Base-by-base conservation (phyloP, 768 basidiomycete genomes). In the Tricholoma bakamatsutake region DNA sequence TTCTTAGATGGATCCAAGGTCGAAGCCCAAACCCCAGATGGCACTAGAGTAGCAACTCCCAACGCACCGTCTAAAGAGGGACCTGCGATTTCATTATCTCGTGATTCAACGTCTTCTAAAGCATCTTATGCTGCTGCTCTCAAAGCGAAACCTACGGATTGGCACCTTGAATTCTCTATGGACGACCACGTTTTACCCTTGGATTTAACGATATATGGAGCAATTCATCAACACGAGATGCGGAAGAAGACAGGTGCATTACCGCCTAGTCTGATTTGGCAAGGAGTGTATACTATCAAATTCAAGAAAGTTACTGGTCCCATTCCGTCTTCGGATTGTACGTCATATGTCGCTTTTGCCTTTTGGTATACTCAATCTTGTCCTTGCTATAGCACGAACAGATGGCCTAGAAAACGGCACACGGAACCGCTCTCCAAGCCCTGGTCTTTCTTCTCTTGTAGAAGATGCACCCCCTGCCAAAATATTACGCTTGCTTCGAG, bases 81-180 rank as follows among this genome's bases (percentile, higher is more conserved):
- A 11, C 57, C 72, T 12, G 66, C 73, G 2, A 59, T 66, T 46
- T 60, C 68, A 13, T 63, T 64, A 15, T 57, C 66, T 31, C 71
- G 69, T 50, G 55, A 61, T 37, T 59, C 72, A 0, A 60, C 67
- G 8, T 67, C 74, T 30, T 68, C 66, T 50, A 73, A 80, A 60
- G 75, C 80, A 0, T 98, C 97, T 1, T 99, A 99, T 68, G 97
- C 97, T 30, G 88, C 93, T 3, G 95, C 95, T 11, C 78, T 98
- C 55, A 97, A 93, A 72, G 76, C 93, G 0, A 93, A 93, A 65
- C 94, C 96, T 4, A 84, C 82, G 13, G 96, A 98, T 65, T 99
- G 93, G 93, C 95, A 99, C 68, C 83, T 98, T 51, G 89, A 97
- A 70, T 98, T 99, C 71, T 88, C 82, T 8, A 89, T 98, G 84